Conservation (phyloP, 352 stramenopile genomes). For the Phytopythium chamaehyphon region DNA sequence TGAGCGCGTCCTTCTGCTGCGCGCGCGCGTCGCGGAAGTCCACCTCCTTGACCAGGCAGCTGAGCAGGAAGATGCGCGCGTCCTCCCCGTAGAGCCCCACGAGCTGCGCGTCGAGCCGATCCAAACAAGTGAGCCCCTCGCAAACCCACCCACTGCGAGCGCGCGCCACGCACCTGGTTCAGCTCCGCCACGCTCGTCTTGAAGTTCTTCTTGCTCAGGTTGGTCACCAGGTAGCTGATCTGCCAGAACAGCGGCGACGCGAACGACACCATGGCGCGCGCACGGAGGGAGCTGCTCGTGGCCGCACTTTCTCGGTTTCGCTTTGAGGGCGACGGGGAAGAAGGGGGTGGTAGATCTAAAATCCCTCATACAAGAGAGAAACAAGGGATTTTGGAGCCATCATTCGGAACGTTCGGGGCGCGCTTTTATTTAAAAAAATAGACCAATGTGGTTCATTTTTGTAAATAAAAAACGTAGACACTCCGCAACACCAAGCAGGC, state of each 20-base stretch:
- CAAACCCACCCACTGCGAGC: too few species aligned
- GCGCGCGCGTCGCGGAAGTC: conserved; percentile 84
- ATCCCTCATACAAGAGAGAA: too few species aligned
- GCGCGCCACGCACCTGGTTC: conserved; percentile 66
- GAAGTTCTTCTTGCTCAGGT: conserved; percentile 93
- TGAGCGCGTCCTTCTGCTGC: conserved; percentile 83
- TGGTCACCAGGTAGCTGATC: conserved; percentile 92
- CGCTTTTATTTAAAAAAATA: too few species aligned
- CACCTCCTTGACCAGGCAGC: conserved; percentile 89
- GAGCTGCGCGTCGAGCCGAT: conserved; percentile 43
- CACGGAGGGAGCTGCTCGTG: too few species aligned
- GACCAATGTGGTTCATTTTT: too few species aligned
- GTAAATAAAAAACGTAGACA: too few species aligned
- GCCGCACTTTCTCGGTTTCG: too few species aligned
- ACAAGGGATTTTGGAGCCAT: too few species aligned
- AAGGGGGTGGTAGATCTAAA: too few species aligned
- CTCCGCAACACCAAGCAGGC: too few species aligned
- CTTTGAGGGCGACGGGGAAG: too few species aligned
- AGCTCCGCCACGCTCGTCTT: conserved; percentile 91
- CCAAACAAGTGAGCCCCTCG: conserved; percentile 2
- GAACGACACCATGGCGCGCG: conserved; percentile 79
- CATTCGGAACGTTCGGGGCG: too few species aligned
- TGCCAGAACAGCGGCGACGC: conserved; percentile 92
- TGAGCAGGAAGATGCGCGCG: conserved; percentile 87
- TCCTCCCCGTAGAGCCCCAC: conserved; percentile 91